Evolutionary conservation across 345 rosid species (phyloP).

Genomic region (Rhodamnia rubescens): DNA sequence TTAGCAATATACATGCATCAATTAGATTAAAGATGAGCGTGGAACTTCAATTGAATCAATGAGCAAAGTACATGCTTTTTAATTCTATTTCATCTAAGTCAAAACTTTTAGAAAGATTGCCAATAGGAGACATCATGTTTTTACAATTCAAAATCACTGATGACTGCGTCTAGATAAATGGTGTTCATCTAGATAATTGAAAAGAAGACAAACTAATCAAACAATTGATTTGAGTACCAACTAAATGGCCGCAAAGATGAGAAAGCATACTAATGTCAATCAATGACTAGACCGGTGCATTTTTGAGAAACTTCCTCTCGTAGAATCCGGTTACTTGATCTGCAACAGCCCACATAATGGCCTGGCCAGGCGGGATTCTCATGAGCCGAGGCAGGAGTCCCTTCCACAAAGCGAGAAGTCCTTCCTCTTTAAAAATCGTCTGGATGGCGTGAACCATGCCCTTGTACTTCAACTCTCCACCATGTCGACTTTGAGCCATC

Average conservation of each 20-base stretch:
- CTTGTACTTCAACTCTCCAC: conserved; percentile 59
- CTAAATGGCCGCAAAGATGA: not conserved
- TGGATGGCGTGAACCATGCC: conserved; percentile 91
- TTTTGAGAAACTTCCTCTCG: conserved; percentile 47
- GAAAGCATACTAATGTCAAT: not conserved
- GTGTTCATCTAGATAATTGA: not conserved
- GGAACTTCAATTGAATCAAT: not conserved
- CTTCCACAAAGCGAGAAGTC: conserved; percentile 74
- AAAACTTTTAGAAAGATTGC: not conserved
- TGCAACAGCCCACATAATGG: conserved; percentile 98
- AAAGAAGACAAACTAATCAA: not conserved
- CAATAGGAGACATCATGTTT: not conserved
- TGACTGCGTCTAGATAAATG: not conserved
- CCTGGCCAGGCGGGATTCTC: conserved; percentile 98
- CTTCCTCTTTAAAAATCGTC: conserved; percentile 78
- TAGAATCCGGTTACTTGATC: conserved; percentile 83
- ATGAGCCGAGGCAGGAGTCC: conserved; percentile 90
- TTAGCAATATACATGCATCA: not conserved
- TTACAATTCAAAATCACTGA: not conserved
- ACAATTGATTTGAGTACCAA: not conserved
- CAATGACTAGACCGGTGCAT: conserved; percentile 33
- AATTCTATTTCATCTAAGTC: not conserved
- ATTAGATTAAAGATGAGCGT: not conserved
- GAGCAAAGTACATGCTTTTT: not conserved
- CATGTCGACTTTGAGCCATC: conserved; percentile 73